Evolutionary conservation across 495 filamentous ascomycete species (phyloP).

Genomic region (Daldinia vernicosa): DNA sequence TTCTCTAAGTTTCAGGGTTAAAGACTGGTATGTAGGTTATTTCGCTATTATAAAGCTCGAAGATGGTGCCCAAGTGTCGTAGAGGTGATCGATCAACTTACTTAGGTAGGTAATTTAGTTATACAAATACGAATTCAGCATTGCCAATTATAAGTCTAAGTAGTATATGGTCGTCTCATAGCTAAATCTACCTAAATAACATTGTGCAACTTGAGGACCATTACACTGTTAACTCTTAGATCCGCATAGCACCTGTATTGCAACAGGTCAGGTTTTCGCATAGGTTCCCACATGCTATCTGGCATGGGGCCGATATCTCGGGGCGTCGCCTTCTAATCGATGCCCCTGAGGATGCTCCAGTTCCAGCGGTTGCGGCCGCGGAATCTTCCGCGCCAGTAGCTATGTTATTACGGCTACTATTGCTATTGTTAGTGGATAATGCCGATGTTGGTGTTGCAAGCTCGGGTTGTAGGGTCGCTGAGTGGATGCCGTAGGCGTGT

Average conservation of each 20-base stretch:
- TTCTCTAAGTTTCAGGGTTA: neutral
- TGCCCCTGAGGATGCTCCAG: conserved; percentile 16
- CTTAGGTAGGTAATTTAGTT: neutral
- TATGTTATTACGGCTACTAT: neutral
- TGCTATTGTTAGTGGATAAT: neutral
- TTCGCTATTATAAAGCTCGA: neutral
- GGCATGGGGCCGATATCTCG: conserved; percentile 35
- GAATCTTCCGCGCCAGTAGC: neutral
- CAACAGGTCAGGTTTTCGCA: conserved; percentile 48
- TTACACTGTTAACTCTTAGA: conserved; percentile 7
- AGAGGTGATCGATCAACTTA: neutral
- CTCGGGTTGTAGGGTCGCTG: conserved; percentile 90
- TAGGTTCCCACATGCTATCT: conserved; percentile 47
- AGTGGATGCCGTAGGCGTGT: conserved; percentile 93
- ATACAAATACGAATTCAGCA: neutral
- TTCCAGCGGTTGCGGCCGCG: neutral
- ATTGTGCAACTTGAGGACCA: too few species aligned
- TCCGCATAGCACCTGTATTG: conserved; percentile 34
- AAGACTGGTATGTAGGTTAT: neutral
- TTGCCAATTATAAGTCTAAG: neutral
- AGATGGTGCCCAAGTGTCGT: neutral
- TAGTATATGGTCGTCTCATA: neutral
- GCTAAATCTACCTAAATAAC: neutral
- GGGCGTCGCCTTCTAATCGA: conserved; percentile 44
- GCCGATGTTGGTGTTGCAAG: conserved; percentile 36